phyloP scores from a whole-genome alignment of 169 alveolate species.

The Eimeria acervulina region DNA sequence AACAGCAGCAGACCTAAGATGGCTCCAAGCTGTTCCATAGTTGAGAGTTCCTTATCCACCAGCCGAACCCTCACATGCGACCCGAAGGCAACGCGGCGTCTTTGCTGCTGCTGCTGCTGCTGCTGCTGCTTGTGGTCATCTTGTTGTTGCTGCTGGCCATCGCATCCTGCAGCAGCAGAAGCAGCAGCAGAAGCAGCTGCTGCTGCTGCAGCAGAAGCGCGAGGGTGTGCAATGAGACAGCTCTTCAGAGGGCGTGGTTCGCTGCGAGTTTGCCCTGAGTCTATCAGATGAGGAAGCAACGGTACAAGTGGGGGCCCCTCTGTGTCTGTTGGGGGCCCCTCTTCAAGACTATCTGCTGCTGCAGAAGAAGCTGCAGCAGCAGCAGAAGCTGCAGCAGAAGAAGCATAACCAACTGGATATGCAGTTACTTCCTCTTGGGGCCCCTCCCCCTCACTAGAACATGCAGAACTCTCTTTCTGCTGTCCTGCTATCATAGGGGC shows the following conservation, averaged over 20 bases:
- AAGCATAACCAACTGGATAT: not conserved
- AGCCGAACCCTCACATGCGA: slow-evolving; percentile 85
- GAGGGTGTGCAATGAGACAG: not conserved
- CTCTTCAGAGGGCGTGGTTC: not conserved
- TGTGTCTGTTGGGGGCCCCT: not conserved
- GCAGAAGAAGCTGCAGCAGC: not conserved
- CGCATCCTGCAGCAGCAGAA: slow-evolving; percentile 17
- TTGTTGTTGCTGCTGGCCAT: not conserved
- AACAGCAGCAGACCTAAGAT: slow-evolving; percentile 81
- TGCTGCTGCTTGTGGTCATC: not conserved
- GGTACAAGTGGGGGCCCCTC: not conserved
- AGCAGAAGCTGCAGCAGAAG: not conserved
- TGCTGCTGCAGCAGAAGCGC: not conserved
- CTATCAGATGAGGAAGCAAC: not conserved
- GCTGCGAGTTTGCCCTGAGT: no score
- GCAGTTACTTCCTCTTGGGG: not conserved
- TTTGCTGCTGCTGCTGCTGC: slow-evolving; percentile 40
- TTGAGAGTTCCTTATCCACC: slow-evolving; percentile 87
- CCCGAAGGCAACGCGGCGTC: slow-evolving; percentile 83
- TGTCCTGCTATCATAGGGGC: not conserved
- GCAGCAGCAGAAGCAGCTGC: slow-evolving; percentile 21
- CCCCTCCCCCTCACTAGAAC: no score
- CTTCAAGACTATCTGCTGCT: not conserved
- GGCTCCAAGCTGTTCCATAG: slow-evolving; percentile 88
- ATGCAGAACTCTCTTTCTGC: no score